Evolutionary conservation across 495 filamentous ascomycete genomes (phyloP), one percentile per base, ranked within the genome.

Genomic region (Trichoderma reesei): DNA sequence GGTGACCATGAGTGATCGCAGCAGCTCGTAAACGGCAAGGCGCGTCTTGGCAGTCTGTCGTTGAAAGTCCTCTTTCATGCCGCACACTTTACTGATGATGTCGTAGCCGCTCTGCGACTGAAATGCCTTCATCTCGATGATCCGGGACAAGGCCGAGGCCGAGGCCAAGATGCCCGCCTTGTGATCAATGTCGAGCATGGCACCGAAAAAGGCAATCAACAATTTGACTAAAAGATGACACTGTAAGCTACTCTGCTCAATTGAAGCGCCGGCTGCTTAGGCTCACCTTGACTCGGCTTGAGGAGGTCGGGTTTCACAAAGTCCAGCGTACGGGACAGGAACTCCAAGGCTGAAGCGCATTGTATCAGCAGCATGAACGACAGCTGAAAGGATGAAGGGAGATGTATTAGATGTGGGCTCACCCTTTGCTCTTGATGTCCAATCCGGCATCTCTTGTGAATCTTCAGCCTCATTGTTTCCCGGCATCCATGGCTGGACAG

Each of bases 131-230:
- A 79, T 82, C 54, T 62, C 38, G 62, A 70, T 68, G 36, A 82
- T 72, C 10, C 75, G 72, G 7, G 70, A 72, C n/a, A 82, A 65
- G 1, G 79, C 80, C 64, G 79, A 76, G 36, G 75, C 68, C 4
- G 79, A 75, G n/a, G 79, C 76, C 9, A 75, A 74, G 63, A 82
- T 73, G 34, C 78, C 79, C 6, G 78, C 78, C 41, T 78, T 79
- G 68, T 80, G 79, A 62, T 82, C 79, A 64, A 75, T 76, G 0
- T 75, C 77, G 62, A 82, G 80, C 68, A 82, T 78, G 36, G 78
- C 72, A 41, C 76, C 74, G 51, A 82, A 82, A 73, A 81, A 81
- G 59, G 71, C 74, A 9, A 79, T 72, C 18, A 81, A 69, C 6
- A 75, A 68, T 26, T 72, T 67, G 13, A 80, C 72, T 72, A 3